Evolutionary conservation across 2,329 filamentous ascomycete species (phyloP).

Genomic region (Claviceps spartinae): DNA sequence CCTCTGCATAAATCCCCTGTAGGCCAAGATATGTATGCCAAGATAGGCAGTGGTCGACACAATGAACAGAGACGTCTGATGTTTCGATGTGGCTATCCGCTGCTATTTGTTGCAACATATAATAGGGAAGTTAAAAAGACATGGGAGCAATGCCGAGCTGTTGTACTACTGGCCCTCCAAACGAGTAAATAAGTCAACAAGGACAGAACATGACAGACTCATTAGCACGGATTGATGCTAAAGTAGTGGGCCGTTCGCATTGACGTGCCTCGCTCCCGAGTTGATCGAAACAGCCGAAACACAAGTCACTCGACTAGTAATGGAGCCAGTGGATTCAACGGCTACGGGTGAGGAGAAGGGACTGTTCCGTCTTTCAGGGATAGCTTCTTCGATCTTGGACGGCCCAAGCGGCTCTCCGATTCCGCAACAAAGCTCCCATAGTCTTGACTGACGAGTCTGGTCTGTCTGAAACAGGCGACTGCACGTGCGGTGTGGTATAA

Average conservation of each 20-base stretch:
- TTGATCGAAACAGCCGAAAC: slow-evolving; percentile 12
- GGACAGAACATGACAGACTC: slow-evolving; percentile 2
- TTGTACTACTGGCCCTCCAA: slow-evolving; percentile 1
- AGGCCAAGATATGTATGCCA: background rate
- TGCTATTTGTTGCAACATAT: slow-evolving; percentile 6
- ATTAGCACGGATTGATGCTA: slow-evolving; percentile 5
- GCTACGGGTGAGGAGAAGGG: slow-evolving; percentile 1
- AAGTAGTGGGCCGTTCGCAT: slow-evolving; percentile 8
- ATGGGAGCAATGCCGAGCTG: background rate
- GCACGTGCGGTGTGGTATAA: slow-evolving; percentile 5
- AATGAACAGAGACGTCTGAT: slow-evolving; percentile 3
- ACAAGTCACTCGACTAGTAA: slow-evolving; percentile 5
- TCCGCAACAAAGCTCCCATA: slow-evolving; percentile 5
- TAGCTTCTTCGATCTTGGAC: slow-evolving; percentile 8
- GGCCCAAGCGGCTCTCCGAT: slow-evolving; percentile 9
- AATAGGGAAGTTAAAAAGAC: background rate
- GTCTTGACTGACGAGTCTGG: slow-evolving; percentile 1
- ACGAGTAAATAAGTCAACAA: slow-evolving; percentile 3
- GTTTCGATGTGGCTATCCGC: slow-evolving; percentile 4
- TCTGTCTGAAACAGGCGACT: slow-evolving; percentile 11
- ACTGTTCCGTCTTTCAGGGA: slow-evolving; percentile 2
- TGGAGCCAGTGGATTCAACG: background rate
- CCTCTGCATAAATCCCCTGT: background rate
- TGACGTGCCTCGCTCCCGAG: slow-evolving; percentile 6
- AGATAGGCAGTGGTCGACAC: background rate